Conservation (phyloP, 1,284 basidiomycete species). For the Ustilago loliicola region DNA sequence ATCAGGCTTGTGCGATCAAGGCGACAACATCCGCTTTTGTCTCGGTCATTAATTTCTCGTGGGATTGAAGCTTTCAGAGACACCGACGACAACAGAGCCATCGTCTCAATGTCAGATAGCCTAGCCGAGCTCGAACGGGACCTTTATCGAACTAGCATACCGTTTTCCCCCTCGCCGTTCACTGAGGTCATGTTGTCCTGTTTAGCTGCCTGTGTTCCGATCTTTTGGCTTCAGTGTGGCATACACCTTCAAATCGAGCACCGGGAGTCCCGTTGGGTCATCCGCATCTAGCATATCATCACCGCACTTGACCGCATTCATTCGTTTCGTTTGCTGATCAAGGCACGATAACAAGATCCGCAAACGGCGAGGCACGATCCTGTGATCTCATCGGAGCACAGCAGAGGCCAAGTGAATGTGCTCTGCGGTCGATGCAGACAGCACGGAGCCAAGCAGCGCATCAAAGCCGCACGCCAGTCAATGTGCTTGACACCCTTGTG, state of each 20-base stretch:
- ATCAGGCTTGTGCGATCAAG: neutral
- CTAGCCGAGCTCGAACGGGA: constrained; percentile 3
- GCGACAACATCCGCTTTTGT: constrained; percentile 3
- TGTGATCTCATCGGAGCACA: neutral
- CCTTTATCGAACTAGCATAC: neutral
- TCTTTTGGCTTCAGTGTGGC: neutral
- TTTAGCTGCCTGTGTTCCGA: too few relatives aligned
- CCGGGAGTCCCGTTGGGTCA: neutral
- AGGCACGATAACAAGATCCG: neutral
- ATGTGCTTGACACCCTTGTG: neutral
- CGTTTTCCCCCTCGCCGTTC: neutral
- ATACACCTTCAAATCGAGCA: neutral
- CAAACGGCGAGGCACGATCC: neutral
- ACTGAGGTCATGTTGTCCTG: too few relatives aligned
- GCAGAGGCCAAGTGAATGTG: neutral
- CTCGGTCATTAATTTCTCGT: constrained; percentile 5
- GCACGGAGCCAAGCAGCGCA: too few relatives aligned
- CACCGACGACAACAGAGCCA: constrained; percentile 2
- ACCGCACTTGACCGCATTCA: neutral
- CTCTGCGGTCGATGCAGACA: neutral
- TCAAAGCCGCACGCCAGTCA: too few relatives aligned
- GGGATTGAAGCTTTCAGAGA: neutral
- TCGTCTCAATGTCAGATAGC: neutral
- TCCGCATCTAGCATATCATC: neutral
- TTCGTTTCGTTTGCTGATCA: neutral